These are phyloP conservation scores for Crithidia expoeki DNA, from an alignment of 208 protist genomes.

Conservation along the genomic window DNA sequence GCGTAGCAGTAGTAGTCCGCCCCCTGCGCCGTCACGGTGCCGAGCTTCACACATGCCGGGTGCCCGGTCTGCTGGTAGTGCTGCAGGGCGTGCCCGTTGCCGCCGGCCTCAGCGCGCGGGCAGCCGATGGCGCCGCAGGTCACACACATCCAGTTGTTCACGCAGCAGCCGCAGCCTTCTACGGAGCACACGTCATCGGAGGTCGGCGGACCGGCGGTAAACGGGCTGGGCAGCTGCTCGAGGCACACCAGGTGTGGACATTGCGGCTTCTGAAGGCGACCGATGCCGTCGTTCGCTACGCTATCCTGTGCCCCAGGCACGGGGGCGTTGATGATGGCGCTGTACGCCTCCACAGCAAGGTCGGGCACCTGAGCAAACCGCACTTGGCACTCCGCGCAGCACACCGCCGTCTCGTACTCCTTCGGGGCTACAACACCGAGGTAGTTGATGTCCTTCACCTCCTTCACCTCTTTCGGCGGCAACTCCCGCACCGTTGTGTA, in stretches of 20 bases:
- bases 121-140: constrained; percentile 94
- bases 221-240: constrained; percentile 75
- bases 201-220: constrained; percentile 40
- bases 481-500: constrained; percentile 77
- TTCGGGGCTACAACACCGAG: constrained; percentile 67
- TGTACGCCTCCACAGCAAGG: constrained; percentile 56
- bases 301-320: constrained; percentile 63
- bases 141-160: constrained; percentile 97
- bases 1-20: constrained; percentile 96
- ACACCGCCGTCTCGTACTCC: constrained; percentile 71
- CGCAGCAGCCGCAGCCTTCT: constrained; percentile 74
- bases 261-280: constrained; percentile 47
- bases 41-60: constrained; percentile 96
- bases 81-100: constrained; percentile 94
- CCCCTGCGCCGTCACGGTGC: constrained; percentile 91
- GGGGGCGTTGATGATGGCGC: constrained; percentile 57
- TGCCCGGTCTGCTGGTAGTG: constrained; percentile 89
- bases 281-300: constrained; percentile 16
- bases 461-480: constrained; percentile 46
- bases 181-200: constrained; percentile 57
- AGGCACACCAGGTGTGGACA: constrained; percentile 84
- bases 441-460: constrained; percentile 58
- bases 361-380: constrained; percentile 53
- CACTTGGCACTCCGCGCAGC: constrained; percentile 58
- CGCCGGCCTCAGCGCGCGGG: constrained; percentile 93